Evolutionary conservation across 2,329 filamentous ascomycete species (phyloP).

Genomic region (Aspergillus felis): DNA sequence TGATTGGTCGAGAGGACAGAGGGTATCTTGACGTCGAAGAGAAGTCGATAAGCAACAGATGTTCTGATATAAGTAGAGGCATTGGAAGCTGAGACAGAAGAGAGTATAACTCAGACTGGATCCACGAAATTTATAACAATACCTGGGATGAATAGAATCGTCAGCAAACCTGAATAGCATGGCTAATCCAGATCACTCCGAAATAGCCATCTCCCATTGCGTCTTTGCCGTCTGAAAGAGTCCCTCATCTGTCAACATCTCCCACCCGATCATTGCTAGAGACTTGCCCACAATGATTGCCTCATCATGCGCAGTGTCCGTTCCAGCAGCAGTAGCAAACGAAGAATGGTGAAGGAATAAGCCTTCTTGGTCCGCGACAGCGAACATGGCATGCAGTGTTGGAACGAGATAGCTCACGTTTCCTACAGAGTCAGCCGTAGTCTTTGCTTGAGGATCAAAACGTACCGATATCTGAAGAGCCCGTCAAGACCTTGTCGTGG

Average conservation of each 20-base stretch:
- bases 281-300: slow-evolving; percentile 46
- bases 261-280: slow-evolving; percentile 39
- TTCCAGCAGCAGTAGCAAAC: slow-evolving; percentile 46
- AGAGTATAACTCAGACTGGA: background rate
- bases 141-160: too few species aligned
- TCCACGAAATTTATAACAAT: too few species aligned
- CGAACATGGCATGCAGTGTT: slow-evolving; percentile 48
- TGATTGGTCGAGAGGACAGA: background rate
- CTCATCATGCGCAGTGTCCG: slow-evolving; percentile 38
- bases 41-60: background rate
- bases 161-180: background rate
- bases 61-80: background rate
- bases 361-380: slow-evolving; percentile 38
- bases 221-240: slow-evolving; percentile 20
- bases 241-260: slow-evolving; percentile 24
- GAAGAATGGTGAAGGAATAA: slow-evolving; percentile 34
- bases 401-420: slow-evolving; percentile 49
- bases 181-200: slow-evolving; percentile 8
- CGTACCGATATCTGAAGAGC: slow-evolving; percentile 47
- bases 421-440: slow-evolving; percentile 27
- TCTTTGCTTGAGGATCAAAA: background rate
- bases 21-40: background rate
- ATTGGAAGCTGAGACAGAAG: background rate
- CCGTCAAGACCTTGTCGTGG: slow-evolving; percentile 38
- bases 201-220: slow-evolving; percentile 24